Conservation (phyloP, 2,329 filamentous ascomycete species). For the Teratosphaeria pseudoeucalypti region DNA sequence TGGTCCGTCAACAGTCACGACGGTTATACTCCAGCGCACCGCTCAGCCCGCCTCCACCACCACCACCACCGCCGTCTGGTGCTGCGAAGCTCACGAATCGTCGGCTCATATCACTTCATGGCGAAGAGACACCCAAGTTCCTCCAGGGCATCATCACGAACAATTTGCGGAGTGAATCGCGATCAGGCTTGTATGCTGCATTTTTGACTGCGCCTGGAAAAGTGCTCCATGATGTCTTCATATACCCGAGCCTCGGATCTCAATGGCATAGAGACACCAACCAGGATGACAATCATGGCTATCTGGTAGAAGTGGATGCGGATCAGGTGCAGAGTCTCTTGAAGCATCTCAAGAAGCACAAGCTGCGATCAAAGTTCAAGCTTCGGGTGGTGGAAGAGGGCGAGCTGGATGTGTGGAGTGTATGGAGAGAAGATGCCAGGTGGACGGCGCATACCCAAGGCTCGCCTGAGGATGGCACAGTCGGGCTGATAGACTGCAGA, state of each 20-base stretch:
- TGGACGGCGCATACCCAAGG: conserved; percentile 23
- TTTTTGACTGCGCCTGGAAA: conserved; percentile 78
- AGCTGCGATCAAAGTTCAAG: conserved; percentile 68
- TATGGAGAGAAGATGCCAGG: conserved; percentile 53
- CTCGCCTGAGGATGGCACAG: conserved; percentile 11
- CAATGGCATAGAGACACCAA: conserved; percentile 18
- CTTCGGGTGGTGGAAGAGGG: conserved; percentile 55
- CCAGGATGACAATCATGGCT: conserved; percentile 38
- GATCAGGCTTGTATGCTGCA: conserved; percentile 60
- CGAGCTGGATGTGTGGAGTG: conserved; percentile 60
- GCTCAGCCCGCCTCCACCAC: conserved; percentile 15
- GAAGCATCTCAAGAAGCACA: conserved; percentile 73
- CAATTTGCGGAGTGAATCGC: conserved; percentile 43
- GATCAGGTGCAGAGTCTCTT: conserved; percentile 51
- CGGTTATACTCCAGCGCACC: conserved; percentile 7
- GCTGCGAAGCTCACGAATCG: conserved; percentile 56
- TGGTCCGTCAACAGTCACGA: conserved; percentile 8
- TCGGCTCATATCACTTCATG: conserved; percentile 67
- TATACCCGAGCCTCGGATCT: conserved; percentile 54
- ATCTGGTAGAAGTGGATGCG: conserved; percentile 75
- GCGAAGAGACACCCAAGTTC: conserved; percentile 70
- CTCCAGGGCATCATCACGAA: conserved; percentile 81
- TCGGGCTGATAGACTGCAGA: conserved; percentile 31
- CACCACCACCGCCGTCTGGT: conserved; percentile 42
- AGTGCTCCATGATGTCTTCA: conserved; percentile 78